Conservation (phyloP, 768 basidiomycete species). For the Mycena chlorophos region DNA sequence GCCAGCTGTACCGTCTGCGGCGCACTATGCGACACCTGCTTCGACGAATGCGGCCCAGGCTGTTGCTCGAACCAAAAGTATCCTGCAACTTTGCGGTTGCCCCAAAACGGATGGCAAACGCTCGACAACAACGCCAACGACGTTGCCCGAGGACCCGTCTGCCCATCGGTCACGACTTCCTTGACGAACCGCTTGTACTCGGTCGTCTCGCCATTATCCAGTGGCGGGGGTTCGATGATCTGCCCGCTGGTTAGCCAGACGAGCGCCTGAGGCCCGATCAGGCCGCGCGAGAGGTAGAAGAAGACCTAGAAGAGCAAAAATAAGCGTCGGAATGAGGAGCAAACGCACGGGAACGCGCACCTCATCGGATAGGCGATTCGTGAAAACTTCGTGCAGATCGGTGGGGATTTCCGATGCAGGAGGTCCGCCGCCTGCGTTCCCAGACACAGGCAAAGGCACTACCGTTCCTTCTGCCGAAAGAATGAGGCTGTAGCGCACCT, state of each 20-base stretch:
- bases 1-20: constrained; percentile 81
- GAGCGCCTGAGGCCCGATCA: constrained; percentile 84
- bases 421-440: constrained; percentile 63
- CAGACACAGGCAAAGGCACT: constrained; percentile 75
- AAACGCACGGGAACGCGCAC: constrained; percentile 1
- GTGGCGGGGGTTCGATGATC: constrained; percentile 81
- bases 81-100: constrained; percentile 67
- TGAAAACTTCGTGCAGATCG: constrained; percentile 95
- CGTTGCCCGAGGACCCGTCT: constrained; percentile 90
- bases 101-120: constrained; percentile 81
- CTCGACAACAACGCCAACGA: constrained; percentile 85
- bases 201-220: constrained; percentile 93
- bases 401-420: constrained; percentile 85
- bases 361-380: constrained; percentile 91
- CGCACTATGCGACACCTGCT: constrained; percentile 70
- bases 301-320: constrained; percentile 49
- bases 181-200: constrained; percentile 95
- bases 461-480: constrained; percentile 85
- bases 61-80: constrained; percentile 74
- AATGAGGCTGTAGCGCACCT: constrained; percentile 82
- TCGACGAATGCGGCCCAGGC: constrained; percentile 50
- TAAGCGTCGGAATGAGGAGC: not conserved
- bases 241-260: constrained; percentile 93
- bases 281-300: constrained; percentile 91
- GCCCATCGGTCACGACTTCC: constrained; percentile 93